phyloP scores from a whole-genome alignment of 495 filamentous ascomycete genomes.

The Neurospora pannonica region DNA sequence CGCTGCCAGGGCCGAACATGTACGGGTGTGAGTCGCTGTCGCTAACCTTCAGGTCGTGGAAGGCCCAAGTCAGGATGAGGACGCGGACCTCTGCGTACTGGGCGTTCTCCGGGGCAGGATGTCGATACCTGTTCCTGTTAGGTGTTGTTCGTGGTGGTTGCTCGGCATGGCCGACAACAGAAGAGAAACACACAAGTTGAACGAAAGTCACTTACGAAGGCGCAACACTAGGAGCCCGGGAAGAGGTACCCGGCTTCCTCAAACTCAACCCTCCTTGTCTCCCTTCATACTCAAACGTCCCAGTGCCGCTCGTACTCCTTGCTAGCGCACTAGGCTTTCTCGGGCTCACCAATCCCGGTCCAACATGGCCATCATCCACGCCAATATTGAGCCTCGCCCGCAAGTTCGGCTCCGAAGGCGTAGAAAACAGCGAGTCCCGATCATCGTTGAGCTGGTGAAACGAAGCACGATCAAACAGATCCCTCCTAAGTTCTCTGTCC shows the following conservation, averaged over 20 bases:
- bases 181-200: neutral
- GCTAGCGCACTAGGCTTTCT: neutral
- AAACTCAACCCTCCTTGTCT: neutral
- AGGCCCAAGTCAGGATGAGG: conserved; percentile 24
- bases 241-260: neutral
- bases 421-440: neutral
- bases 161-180: neutral
- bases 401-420: neutral
- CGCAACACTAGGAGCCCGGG: neutral
- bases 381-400: neutral
- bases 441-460: neutral
- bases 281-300: neutral
- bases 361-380: neutral
- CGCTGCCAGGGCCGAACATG: conserved; percentile 13
- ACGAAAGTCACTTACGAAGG: conserved; percentile 7
- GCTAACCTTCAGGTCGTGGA: conserved; percentile 20
- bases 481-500: neutral
- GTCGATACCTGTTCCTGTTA: neutral
- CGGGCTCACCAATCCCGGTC: neutral
- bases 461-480: neutral
- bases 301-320: neutral
- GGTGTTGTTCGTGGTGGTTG: conserved; percentile 3
- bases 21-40: conserved; percentile 5
- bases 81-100: conserved; percentile 20
- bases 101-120: neutral